phyloP scores from a whole-genome alignment of 164 flowering plant species.

The Dillenia suffruticosa region DNA sequence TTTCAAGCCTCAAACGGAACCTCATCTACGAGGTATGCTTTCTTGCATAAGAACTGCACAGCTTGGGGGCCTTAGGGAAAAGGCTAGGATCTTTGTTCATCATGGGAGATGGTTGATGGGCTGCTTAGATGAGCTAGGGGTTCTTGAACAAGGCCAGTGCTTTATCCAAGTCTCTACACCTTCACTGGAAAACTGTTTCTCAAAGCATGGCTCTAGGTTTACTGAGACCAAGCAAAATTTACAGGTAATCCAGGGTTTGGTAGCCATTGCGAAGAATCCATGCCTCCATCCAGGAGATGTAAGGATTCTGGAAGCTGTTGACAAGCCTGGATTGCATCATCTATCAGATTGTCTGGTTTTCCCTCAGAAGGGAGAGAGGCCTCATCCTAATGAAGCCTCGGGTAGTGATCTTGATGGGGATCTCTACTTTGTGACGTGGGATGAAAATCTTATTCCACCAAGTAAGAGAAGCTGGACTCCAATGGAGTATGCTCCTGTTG shows the following conservation, averaged over 20 bases:
- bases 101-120: slow-evolving; percentile 93
- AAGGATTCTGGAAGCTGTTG: slow-evolving; percentile 86
- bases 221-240: slow-evolving; percentile 35
- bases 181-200: slow-evolving; percentile 62
- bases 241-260: slow-evolving; percentile 55
- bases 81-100: slow-evolving; percentile 87
- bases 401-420: slow-evolving; percentile 99
- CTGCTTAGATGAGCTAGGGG: slow-evolving; percentile 76
- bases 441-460: slow-evolving; percentile 77
- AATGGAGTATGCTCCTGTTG: slow-evolving; percentile 72
- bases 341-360: slow-evolving; percentile 86
- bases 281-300: slow-evolving; percentile 98
- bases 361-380: slow-evolving; percentile 93
- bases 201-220: slow-evolving; percentile 69
- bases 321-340: slow-evolving; percentile 70
- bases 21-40: slow-evolving; percentile 80
- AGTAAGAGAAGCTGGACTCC: slow-evolving; percentile 69
- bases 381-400: slow-evolving; percentile 91
- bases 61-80: slow-evolving; percentile 67
- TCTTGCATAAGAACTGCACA: slow-evolving; percentile 80
- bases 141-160: slow-evolving; percentile 90
- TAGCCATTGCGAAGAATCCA: slow-evolving; percentile 88
- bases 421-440: slow-evolving; percentile 91
- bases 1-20: slow-evolving; percentile 72
- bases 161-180: slow-evolving; percentile 84